Conservation (phyloP, 202 grass and related monocot species). For the Saccharum hybrid region DNA sequence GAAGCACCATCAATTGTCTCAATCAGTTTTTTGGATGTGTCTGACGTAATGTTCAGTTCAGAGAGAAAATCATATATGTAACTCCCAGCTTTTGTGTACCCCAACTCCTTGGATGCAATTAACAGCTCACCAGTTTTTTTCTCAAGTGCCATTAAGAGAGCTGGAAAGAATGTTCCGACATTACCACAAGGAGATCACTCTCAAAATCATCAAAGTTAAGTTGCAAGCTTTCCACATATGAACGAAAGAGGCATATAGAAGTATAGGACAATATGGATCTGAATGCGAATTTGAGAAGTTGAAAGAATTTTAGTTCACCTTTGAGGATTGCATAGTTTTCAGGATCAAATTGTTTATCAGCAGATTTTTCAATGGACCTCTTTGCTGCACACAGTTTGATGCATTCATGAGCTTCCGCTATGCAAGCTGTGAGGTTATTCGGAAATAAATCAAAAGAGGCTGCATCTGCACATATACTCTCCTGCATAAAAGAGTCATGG, state of each 20-base stretch:
- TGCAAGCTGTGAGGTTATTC: constrained; percentile 70
- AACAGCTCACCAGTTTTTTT: constrained; percentile 73
- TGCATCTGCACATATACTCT: constrained; percentile 96
- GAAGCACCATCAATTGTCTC: constrained; percentile 88
- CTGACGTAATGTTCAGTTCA: constrained; percentile 84
- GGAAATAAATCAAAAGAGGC: constrained; percentile 92
- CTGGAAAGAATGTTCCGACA: constrained; percentile 51
- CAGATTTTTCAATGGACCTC: constrained; percentile 67
- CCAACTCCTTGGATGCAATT: constrained; percentile 87
- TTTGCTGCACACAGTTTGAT: constrained; percentile 75
- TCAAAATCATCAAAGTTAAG: constrained; percentile 38
- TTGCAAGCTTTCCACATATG: constrained; percentile 31
- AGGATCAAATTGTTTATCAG: constrained; percentile 91
- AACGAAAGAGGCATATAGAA: neutral
- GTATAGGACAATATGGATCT: constrained; percentile 7
- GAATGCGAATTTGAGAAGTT: neutral
- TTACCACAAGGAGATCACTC: constrained; percentile 34
- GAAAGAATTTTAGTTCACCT: constrained; percentile 51
- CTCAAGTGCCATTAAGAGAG: constrained; percentile 89
- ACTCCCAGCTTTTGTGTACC: constrained; percentile 73
- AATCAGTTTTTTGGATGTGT: constrained; percentile 91
- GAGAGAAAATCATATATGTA: constrained; percentile 96
- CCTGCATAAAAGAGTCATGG: constrained; percentile 61
- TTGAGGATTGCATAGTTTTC: constrained; percentile 99
- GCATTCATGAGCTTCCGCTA: constrained; percentile 91